These are phyloP conservation scores for Salvia rosmarinus DNA, from an alignment of 257 asterid species.

Conservation along the genomic window DNA sequence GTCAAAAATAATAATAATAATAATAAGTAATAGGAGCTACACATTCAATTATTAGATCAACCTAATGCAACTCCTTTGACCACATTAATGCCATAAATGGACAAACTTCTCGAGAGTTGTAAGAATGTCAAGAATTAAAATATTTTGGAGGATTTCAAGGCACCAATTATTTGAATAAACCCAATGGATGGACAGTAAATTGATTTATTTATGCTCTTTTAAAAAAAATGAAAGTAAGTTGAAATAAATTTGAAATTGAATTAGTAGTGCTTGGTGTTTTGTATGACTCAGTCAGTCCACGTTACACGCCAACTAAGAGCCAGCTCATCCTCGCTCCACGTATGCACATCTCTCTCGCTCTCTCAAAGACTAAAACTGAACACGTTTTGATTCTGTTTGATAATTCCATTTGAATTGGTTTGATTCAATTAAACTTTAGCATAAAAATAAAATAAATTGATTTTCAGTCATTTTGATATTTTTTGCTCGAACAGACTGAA, in stretches of 20 bases:
- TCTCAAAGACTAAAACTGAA: background rate
- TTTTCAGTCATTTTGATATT: no score
- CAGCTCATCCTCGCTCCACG: slow-evolving; percentile 11
- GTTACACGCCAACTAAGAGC: slow-evolving; percentile 5
- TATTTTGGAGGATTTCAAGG: background rate
- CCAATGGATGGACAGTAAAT: background rate
- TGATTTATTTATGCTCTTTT: no score
- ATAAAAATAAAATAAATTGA: no score
- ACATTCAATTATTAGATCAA: background rate
- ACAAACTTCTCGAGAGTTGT: background rate
- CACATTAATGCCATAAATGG: background rate
- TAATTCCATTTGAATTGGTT: no score
- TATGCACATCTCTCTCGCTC: background rate
- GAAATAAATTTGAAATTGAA: background rate
- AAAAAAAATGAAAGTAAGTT: no score
- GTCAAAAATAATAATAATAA: background rate
- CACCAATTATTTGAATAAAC: background rate
- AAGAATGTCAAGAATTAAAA: background rate
- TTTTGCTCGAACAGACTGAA: no score
- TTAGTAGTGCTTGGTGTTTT: background rate
- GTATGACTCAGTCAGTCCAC: background rate
- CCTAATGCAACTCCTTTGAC: slow-evolving; percentile 16
- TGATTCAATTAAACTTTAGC: no score
- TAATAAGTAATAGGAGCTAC: background rate
- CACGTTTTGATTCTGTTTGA: no score